Evolutionary conservation across 1,284 basidiomycete species (phyloP), one percentile per base, ranked within the genome.

Genomic region (Ceratobasidium sp.): DNA sequence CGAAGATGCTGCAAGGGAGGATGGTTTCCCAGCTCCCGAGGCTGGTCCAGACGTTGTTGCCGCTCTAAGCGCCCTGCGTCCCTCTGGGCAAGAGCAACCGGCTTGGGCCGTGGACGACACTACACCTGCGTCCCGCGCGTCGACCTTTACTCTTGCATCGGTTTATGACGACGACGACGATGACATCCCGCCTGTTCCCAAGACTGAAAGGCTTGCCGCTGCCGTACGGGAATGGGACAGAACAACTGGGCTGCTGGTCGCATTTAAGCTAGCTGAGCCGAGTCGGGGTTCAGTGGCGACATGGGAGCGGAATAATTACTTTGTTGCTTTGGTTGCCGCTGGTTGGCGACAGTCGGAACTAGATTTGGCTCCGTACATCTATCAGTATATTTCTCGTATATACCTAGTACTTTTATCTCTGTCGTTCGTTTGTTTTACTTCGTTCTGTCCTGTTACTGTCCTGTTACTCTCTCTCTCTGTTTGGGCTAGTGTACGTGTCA

Each of bases 101-200:
- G 60, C 47, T 10, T 65, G 60, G 60, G 22, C 49, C 6, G 40
- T 53, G 22, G 49, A 65, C 27, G 60, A 47, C 2, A 17, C 31
- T n/a, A 35, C 22, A 5, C 58, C 60, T 38, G 60, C 60, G n/a
- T 65, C 60, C 22, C 47, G 60, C 7, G 47, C 47, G 12, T 65
- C 60, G 49, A 65, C 60, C 4, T 65, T 53, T 29, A 65, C 60
- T 15, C 31, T 65, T n/a, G 60, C 60, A 25, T 65, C 60, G 12
- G 47, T 40, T 22, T 65, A 65, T 25, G 60, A 65, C 29, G 60
- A 65, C 29, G 45, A 47, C 10, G 60, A 53, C 6, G 60, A 65
- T 25, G 45, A 35, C 5, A 52, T 65, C n/a, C 40, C 47, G 34
- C 45, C 58, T 34, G 60, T 65, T n/a, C 60, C 60, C 13, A 65